Percentiles rank a stretch among this genome's conserved stretches.
Conservation (phyloP, 2,329 filamentous ascomycete species). For the Colletotrichum navitas region DNA sequence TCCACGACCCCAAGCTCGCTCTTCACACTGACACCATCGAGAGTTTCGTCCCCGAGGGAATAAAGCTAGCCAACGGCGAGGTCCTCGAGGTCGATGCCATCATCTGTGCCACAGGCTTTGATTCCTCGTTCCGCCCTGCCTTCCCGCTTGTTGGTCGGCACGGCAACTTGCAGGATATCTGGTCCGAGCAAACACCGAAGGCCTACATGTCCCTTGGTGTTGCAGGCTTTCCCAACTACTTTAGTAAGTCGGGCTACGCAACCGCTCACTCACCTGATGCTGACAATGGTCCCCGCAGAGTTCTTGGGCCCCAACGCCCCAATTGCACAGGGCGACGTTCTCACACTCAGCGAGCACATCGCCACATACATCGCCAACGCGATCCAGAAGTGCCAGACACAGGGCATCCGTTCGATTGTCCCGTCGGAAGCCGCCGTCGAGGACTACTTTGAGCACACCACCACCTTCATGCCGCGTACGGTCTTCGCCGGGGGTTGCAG, state of each 20-base stretch:
- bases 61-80: slow-evolving; percentile 62
- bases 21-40: slow-evolving; percentile 54
- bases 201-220: slow-evolving; percentile 68
- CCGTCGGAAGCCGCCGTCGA: slow-evolving; percentile 61
- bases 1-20: slow-evolving; percentile 40
- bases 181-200: slow-evolving; percentile 58
- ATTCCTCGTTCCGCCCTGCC: slow-evolving; percentile 64
- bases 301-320: slow-evolving; percentile 66
- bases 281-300: slow-evolving; percentile 48
- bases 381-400: slow-evolving; percentile 63
- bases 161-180: slow-evolving; percentile 65
- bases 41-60: slow-evolving; percentile 60
- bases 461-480: slow-evolving; percentile 65
- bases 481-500: slow-evolving; percentile 62
- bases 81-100: slow-evolving; percentile 67
- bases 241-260: slow-evolving; percentile 55
- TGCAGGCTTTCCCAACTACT: slow-evolving; percentile 66
- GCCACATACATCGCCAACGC: slow-evolving; percentile 63
- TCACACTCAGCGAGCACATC: slow-evolving; percentile 65
- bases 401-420: slow-evolving; percentile 61
- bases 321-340: slow-evolving; percentile 63
- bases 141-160: slow-evolving; percentile 63
- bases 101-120: slow-evolving; percentile 70
- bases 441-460: slow-evolving; percentile 64
- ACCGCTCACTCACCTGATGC: not conserved